phyloP scores from a whole-genome alignment of 164 flowering plant genomes.

The Saururus chinensis region DNA sequence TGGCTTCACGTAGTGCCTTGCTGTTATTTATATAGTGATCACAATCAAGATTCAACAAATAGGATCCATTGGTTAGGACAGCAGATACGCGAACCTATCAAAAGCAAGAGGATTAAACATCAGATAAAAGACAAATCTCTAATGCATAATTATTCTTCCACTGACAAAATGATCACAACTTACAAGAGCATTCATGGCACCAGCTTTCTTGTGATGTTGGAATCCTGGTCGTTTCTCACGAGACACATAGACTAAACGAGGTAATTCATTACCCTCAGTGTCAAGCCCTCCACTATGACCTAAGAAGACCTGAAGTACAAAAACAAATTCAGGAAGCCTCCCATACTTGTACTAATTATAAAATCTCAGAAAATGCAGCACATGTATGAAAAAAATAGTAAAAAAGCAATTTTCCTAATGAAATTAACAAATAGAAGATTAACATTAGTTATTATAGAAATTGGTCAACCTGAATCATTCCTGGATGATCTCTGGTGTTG shows the following conservation, averaged over 20 bases:
- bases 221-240: slow-evolving; percentile 55
- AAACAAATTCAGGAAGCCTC: too few relatives aligned
- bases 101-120: background rate
- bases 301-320: slow-evolving; percentile 30
- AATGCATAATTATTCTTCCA: background rate
- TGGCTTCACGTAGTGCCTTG: slow-evolving; percentile 62
- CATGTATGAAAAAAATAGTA: too few relatives aligned
- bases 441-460: too few relatives aligned
- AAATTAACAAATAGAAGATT: too few relatives aligned
- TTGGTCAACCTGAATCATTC: slow-evolving; percentile 52
- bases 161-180: slow-evolving; percentile 3
- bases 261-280: slow-evolving; percentile 39
- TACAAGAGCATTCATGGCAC: slow-evolving; percentile 69
- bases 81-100: slow-evolving; percentile 46
- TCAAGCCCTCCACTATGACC: slow-evolving; percentile 42
- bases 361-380: too few relatives aligned
- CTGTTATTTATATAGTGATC: slow-evolving; percentile 67
- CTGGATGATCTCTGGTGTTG: slow-evolving; percentile 53
- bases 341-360: too few relatives aligned
- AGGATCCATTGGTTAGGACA: slow-evolving; percentile 58
- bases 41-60: slow-evolving; percentile 58
- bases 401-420: too few relatives aligned
- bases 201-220: slow-evolving; percentile 56
- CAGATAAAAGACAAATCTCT: background rate
- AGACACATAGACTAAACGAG: slow-evolving; percentile 47